Evolutionary conservation across 805 yeast genomes (phyloP).

Genomic region (Wickerhamomyces chambardii): DNA sequence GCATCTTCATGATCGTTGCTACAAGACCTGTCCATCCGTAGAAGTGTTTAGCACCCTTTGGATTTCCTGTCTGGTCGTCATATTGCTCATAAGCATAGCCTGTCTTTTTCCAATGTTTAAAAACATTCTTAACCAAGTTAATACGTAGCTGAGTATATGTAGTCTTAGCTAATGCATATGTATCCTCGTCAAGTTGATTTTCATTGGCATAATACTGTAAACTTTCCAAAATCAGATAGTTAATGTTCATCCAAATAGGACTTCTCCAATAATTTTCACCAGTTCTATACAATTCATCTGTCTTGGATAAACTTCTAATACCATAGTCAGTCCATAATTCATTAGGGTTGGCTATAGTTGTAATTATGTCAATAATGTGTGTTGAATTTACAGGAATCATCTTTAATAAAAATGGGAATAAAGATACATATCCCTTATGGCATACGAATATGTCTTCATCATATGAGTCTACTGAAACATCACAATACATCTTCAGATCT

Average conservation of each 20-base stretch:
- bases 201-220: conserved; percentile 40
- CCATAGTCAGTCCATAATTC: conserved; percentile 77
- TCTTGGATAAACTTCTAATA: conserved; percentile 67
- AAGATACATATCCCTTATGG: conserved; percentile 79
- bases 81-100: conserved; percentile 93
- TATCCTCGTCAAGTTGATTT: conserved; percentile 18
- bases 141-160: conserved; percentile 52
- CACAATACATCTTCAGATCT: conserved; percentile 64
- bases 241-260: conserved; percentile 87
- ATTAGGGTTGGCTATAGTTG: conserved; percentile 55
- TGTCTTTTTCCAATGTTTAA: conserved; percentile 58
- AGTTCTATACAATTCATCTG: conserved; percentile 55
- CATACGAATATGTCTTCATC: conserved; percentile 73
- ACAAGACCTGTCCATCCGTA: conserved; percentile 91
- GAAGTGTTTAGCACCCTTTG: conserved; percentile 81
- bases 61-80: conserved; percentile 64
- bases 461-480: conserved; percentile 64
- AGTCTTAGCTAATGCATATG: conserved; percentile 25
- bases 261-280: conserved; percentile 96
- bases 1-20: conserved; percentile 77
- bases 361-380: conserved; percentile 42
- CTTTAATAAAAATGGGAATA: conserved; percentile 77
- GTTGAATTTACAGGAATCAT: conserved; percentile 42
- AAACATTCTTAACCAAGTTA: conserved; percentile 63
- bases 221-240: conserved; percentile 71